These are phyloP conservation scores for Amylostereum areolatum DNA, from an alignment of 1,284 basidiomycete species.

Conservation along the genomic window DNA sequence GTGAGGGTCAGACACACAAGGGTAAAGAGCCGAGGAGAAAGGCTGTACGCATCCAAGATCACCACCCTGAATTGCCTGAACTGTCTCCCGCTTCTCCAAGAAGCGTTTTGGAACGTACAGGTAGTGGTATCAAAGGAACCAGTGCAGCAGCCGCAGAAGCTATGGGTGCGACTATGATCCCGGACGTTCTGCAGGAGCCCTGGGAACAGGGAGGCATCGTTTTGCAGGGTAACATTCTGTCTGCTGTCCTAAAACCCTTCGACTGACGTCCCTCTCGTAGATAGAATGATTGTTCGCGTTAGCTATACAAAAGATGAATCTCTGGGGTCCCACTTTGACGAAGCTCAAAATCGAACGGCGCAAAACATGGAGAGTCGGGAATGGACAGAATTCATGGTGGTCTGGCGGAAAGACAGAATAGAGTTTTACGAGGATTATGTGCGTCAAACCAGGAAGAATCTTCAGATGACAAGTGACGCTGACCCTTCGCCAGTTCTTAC, in stretches of 20 bases:
- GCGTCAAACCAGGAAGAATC: slow-evolving; percentile 17
- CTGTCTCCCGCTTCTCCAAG: slow-evolving; percentile 42
- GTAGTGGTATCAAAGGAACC: slow-evolving; percentile 44
- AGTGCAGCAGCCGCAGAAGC: slow-evolving; percentile 48
- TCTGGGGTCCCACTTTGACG: slow-evolving; percentile 57
- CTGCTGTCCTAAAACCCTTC: background rate
- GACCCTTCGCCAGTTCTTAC: slow-evolving; percentile 41
- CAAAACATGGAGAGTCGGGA: slow-evolving; percentile 59
- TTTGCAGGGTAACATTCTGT: slow-evolving; percentile 49
- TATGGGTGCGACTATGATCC: background rate
- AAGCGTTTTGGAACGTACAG: slow-evolving; percentile 53
- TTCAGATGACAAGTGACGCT: no score
- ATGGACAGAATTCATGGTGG: slow-evolving; percentile 76
- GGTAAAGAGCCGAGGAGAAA: no score
- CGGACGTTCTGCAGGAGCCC: background rate
- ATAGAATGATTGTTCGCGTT: slow-evolving; percentile 79
- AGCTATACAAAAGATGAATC: slow-evolving; percentile 52
- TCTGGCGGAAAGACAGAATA: slow-evolving; percentile 66
- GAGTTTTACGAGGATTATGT: slow-evolving; percentile 82
- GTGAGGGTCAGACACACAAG: no score
- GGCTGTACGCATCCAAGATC: no score
- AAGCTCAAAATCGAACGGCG: slow-evolving; percentile 55
- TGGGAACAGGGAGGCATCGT: slow-evolving; percentile 39
- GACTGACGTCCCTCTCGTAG: slow-evolving; percentile 32
- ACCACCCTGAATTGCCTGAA: no score